Base-by-base conservation (phyloP, 768 basidiomycete genomes). In the Artomyces pyxidatus region DNA sequence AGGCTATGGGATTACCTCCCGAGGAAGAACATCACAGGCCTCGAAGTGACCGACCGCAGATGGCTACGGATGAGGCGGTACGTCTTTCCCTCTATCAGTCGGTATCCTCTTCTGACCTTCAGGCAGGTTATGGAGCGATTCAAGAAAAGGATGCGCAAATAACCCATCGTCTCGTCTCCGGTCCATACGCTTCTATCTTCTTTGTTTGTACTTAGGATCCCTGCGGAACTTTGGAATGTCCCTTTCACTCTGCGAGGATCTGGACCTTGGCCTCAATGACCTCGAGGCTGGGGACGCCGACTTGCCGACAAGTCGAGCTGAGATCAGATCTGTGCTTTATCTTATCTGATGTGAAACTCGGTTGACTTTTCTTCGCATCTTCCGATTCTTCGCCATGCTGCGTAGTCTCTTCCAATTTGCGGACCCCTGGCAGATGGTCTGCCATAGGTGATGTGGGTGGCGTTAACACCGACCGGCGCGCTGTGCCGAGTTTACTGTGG, bases 131-230 rank as follows among this genome's bases (percentile, higher is more conserved):
- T 93, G 88, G 92, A 95, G 66, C 81, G 95, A 27, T 98, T 97
- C 75, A 97, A 95, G 76, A 96, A 98, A 69, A 73, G 93, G 50
- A 90, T 92, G 88, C 79, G 85, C 35, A 86, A 84, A 63, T 88
- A 68, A 68, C 32, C 4, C 32, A 4, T 12, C 4, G 32, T 12
- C 12, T 35, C 4, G 14, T 8, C 14, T 35, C 14, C 7, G 32
- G 32, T 4, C 4, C 12, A 35, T 14, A 7, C 32, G 7, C 12
- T 35, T 35, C 32, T 35, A 4, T 3, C 3, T 14, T 1, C 14
- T 17, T 35, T 12, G 12, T 7, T 35, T 7, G 32, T 17, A 17
- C 32, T 4, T 12, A 35, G 17, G 32, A 35, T 35, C 32, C n/a
- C n/a, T n/a, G n/a, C n/a, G n/a, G n/a, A n/a, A n/a, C n/a, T n/a